phyloP scores from a whole-genome alignment of 257 asterid genomes.

The Lantana camara region DNA sequence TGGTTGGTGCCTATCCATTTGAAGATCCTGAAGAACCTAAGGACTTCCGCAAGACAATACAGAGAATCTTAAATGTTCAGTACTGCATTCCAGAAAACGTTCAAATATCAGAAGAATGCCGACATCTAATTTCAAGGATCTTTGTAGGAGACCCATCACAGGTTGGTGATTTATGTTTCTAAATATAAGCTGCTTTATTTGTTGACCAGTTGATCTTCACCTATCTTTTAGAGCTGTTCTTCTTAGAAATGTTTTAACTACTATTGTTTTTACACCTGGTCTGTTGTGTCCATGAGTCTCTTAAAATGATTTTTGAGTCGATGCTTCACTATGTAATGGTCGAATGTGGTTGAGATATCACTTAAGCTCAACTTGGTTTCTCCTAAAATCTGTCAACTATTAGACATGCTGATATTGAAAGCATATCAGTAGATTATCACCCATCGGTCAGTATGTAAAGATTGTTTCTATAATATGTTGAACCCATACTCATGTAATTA shows the following conservation, averaged over 20 bases:
- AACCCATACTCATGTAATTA: neutral
- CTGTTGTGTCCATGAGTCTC: neutral
- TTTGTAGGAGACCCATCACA: conserved; percentile 75
- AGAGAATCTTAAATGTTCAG: conserved; percentile 70
- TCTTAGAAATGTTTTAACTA: neutral
- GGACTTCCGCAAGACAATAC: conserved; percentile 75
- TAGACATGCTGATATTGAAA: neutral
- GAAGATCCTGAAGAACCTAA: conserved; percentile 82
- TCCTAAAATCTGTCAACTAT: neutral
- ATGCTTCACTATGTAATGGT: neutral
- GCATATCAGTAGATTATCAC: neutral
- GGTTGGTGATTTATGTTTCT: conserved; percentile 42
- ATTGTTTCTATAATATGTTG: neutral
- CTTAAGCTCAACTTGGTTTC: neutral
- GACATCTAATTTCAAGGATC: conserved; percentile 69
- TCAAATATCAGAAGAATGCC: conserved; percentile 64
- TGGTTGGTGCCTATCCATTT: conserved; percentile 81
- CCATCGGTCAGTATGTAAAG: neutral
- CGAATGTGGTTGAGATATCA: neutral
- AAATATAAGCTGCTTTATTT: neutral
- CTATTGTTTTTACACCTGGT: neutral
- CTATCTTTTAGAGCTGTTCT: neutral
- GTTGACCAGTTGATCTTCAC: neutral
- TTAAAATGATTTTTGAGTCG: neutral
- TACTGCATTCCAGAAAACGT: conserved; percentile 68